phyloP scores from a whole-genome alignment of 768 basidiomycete genomes.

The Epithele typhae region DNA sequence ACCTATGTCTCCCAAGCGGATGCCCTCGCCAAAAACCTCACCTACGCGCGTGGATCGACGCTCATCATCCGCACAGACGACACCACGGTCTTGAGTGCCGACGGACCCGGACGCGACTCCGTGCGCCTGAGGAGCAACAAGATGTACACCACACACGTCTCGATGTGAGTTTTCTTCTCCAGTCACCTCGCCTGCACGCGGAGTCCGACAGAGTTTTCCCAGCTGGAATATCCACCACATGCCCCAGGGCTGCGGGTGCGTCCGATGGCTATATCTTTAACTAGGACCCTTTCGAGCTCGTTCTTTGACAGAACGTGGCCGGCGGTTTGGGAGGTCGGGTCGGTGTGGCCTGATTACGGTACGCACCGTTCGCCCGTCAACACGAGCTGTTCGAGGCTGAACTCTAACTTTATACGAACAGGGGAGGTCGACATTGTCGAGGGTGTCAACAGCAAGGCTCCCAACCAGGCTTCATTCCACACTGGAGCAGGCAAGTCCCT shows the following conservation, averaged over 20 bases:
- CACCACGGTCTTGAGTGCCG: slow-evolving; percentile 39
- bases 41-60: slow-evolving; percentile 46
- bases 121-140: slow-evolving; percentile 53
- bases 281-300: neutral
- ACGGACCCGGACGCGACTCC: slow-evolving; percentile 54
- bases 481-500: slow-evolving; percentile 42
- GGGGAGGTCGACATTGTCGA: slow-evolving; percentile 45
- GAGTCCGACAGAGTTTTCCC: neutral
- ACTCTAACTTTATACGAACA: neutral
- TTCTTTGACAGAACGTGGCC: slow-evolving; percentile 39
- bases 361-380: neutral
- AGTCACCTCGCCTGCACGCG: slow-evolving; percentile 3
- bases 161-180: slow-evolving; percentile 25
- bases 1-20: slow-evolving; percentile 44
- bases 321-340: slow-evolving; percentile 52
- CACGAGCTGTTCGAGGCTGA: neutral
- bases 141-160: slow-evolving; percentile 43
- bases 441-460: slow-evolving; percentile 51
- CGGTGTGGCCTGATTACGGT: slow-evolving; percentile 42
- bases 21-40: slow-evolving; percentile 51
- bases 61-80: slow-evolving; percentile 56
- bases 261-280: neutral
- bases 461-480: slow-evolving; percentile 53
- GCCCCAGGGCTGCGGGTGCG: slow-evolving; percentile 41
- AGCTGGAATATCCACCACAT: slow-evolving; percentile 50